These are phyloP conservation scores for Talaromyces funiculosus DNA, from an alignment of 2,329 filamentous ascomycete genomes.

Conservation along the genomic window DNA sequence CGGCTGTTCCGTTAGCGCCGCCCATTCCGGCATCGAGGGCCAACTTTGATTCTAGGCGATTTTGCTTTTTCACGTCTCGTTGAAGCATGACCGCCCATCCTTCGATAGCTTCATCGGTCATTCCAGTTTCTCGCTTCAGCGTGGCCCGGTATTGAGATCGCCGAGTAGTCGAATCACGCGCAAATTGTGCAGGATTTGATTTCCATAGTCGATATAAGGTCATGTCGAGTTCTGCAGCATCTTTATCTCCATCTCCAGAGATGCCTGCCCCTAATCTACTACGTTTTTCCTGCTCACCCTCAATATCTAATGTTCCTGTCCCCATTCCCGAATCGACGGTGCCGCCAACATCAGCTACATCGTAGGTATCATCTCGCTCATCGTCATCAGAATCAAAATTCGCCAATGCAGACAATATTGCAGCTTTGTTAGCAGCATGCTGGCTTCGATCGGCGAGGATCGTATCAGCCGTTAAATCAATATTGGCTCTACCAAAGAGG, in stretches of 20 bases:
- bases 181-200: constrained; percentile 60
- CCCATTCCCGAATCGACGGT: constrained; percentile 60
- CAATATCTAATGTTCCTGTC: constrained; percentile 36
- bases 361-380: constrained; percentile 95
- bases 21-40: constrained; percentile 55
- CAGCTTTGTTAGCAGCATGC: constrained; percentile 67
- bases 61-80: constrained; percentile 63
- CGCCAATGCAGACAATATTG: constrained; percentile 81
- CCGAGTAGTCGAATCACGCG: constrained; percentile 64
- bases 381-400: constrained; percentile 92
- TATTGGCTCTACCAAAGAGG: constrained; percentile 67
- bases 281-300: constrained; percentile 52
- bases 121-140: constrained; percentile 69
- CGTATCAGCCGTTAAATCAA: constrained; percentile 62
- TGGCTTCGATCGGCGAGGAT: constrained; percentile 59
- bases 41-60: constrained; percentile 65
- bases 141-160: constrained; percentile 56
- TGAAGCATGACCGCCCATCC: constrained; percentile 86
- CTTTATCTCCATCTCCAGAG: constrained; percentile 13
- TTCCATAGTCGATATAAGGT: constrained; percentile 68
- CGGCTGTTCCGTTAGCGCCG: constrained; percentile 17
- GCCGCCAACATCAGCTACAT: constrained; percentile 84
- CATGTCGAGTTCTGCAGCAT: constrained; percentile 52
- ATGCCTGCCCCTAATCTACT: neutral
- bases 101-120: constrained; percentile 92